Evolutionary conservation across 495 filamentous ascomycete species (phyloP).

Genomic region (Thermochaetoides thermophila): DNA sequence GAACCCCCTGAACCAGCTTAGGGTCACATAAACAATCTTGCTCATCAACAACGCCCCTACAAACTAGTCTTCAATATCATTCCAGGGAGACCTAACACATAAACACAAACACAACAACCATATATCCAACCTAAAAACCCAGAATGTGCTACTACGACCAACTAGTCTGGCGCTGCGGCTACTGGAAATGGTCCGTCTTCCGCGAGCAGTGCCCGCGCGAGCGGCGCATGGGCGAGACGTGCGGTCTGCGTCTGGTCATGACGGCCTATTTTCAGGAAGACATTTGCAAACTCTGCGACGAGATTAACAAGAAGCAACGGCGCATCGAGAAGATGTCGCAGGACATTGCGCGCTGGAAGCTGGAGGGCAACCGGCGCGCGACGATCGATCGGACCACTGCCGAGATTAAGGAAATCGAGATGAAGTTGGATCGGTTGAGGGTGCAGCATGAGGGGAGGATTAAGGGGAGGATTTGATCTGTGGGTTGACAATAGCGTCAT

Average conservation of each 20-base stretch:
- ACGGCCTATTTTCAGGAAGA: slow-evolving; percentile 42
- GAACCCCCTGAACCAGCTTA: no score
- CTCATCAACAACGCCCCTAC: neutral
- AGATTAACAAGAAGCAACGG: slow-evolving; percentile 75
- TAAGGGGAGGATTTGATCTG: no score
- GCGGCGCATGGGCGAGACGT: slow-evolving; percentile 95
- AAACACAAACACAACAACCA: neutral
- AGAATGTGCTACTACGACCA: slow-evolving; percentile 55
- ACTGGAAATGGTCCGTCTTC: slow-evolving; percentile 95
- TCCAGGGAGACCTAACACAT: neutral
- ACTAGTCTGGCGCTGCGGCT: slow-evolving; percentile 54
- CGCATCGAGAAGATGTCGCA: slow-evolving; percentile 60
- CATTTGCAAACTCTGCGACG: slow-evolving; percentile 77
- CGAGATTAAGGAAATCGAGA: slow-evolving; percentile 49
- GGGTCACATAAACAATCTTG: no score
- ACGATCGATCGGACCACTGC: slow-evolving; percentile 66
- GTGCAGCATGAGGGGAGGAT: slow-evolving; percentile 15
- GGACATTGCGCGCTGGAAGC: slow-evolving; percentile 67
- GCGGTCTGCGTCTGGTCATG: slow-evolving; percentile 85
- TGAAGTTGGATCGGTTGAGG: no score
- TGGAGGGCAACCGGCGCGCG: slow-evolving; percentile 55
- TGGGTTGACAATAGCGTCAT: no score
- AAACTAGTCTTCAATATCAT: neutral
- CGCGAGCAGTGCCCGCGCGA: slow-evolving; percentile 88
- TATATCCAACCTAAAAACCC: neutral